Conservation (phyloP, 2,329 filamentous ascomycete species). For the Sporothrix variecibatus region DNA sequence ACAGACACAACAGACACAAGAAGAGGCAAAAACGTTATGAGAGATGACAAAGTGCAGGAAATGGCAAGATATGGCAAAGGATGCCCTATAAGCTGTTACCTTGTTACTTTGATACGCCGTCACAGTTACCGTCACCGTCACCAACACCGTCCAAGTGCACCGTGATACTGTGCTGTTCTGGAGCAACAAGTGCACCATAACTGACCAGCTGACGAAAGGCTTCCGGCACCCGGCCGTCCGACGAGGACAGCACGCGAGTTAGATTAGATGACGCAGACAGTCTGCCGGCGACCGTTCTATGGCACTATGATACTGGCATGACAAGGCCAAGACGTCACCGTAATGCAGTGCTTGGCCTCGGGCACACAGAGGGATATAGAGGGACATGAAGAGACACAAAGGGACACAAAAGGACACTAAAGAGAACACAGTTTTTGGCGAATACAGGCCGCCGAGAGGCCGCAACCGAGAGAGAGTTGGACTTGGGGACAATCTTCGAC, state of each 20-base stretch:
- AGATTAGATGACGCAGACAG: neutral
- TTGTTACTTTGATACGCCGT: neutral
- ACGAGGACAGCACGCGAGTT: neutral
- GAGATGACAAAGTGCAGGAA: neutral
- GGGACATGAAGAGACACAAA: neutral
- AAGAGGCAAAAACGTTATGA: neutral
- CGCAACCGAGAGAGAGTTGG: neutral
- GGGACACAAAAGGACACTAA: neutral
- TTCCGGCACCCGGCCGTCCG: neutral
- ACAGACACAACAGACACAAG: neutral
- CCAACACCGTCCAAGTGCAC: neutral
- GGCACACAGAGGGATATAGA: neutral
- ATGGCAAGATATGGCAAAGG: too few species aligned
- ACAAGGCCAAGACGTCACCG: neutral
- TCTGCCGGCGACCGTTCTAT: neutral
- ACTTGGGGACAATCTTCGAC: neutral
- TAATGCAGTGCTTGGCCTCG: neutral
- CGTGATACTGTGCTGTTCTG: neutral
- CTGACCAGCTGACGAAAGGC: neutral
- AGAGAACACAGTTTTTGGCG: neutral
- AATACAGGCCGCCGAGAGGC: neutral
- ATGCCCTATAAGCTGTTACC: neutral
- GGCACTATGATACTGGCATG: neutral
- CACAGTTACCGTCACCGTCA: neutral
- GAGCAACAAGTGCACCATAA: neutral